A percentile compares a stretch with the other conserved stretches of the same genome.
Evolutionary conservation across 2,329 filamentous ascomycete genomes (phyloP).

Genomic region (Alternaria triticimaculans): DNA sequence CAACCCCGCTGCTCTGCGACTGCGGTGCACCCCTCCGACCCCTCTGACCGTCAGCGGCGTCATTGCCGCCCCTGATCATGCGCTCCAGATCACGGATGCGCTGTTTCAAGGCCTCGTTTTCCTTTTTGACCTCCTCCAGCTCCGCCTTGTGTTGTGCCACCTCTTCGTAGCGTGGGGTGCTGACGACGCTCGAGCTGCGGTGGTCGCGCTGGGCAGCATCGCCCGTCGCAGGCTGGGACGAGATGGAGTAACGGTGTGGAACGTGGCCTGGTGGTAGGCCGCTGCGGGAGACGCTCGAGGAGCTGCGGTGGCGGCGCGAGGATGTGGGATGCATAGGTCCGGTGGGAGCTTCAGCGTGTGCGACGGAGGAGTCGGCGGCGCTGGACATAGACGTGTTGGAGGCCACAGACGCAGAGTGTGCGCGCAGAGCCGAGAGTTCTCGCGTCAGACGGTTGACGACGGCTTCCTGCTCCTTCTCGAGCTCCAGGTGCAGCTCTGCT

Average conservation of each 20-base stretch:
- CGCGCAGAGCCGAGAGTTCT: conserved; percentile 83
- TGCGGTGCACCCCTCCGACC: conserved; percentile 38
- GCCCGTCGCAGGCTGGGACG: conserved; percentile 35
- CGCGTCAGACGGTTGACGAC: conserved; percentile 93
- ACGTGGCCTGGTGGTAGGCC: conserved; percentile 30
- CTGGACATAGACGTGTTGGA: conserved; percentile 55
- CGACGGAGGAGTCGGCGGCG: conserved; percentile 56
- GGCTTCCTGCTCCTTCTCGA: conserved; percentile 95
- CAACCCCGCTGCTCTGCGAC: conserved; percentile 10
- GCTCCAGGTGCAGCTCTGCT: conserved; percentile 84
- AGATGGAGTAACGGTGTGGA: conserved; percentile 42
- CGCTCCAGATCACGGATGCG: conserved; percentile 57
- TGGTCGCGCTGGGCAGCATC: conserved; percentile 31
- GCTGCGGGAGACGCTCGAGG: conserved; percentile 58
- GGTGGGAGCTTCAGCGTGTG: conserved; percentile 50
- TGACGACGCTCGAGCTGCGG: conserved; percentile 44
- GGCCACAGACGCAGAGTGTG: conserved; percentile 68
- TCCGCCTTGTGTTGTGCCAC: conserved; percentile 53
- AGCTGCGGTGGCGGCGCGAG: conserved; percentile 63
- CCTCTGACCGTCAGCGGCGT: conserved; percentile 34
- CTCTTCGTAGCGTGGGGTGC: conserved; percentile 51
- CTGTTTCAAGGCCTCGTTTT: conserved; percentile 57
- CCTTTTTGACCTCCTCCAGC: conserved; percentile 57
- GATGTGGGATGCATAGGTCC: conserved; percentile 60
- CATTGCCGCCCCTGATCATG: conserved; percentile 38